Evolutionary conservation across 2,329 filamentous ascomycete genomes (phyloP), one percentile per base, ranked within the genome.

Genomic region (Nigrospora oryzae): DNA sequence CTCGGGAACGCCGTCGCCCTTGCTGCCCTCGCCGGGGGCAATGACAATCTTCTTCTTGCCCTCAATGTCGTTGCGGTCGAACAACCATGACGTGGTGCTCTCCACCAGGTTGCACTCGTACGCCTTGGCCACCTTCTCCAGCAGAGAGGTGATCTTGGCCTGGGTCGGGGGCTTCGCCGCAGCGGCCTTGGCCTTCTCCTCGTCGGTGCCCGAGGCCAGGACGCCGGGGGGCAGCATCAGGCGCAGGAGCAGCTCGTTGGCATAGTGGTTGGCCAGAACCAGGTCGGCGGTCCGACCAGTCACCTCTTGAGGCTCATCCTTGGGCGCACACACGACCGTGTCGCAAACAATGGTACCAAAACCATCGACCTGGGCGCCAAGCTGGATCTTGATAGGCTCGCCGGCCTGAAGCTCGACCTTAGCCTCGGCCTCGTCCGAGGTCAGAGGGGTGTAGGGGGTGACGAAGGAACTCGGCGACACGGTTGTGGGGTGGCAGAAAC

Each of bases 291-390:
- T 71, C 50, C 88, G 84, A 56, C 86, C 89, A 45, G 81, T 80
- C 56, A 94, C 70, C 53, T 79, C 82, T 46, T 77, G 71, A 42
- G 77, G 67, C 56, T 80, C 75, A 49, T 79, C 78, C 58, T 75
- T 73, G 51, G 75, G 65, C 40, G 75, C 74, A 42, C 94, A 84
- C 47, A 96, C 67, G 55, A 97, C 76, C 48, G 89, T 95, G 69
- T 96, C 86, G 71, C 93, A 96, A 57, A 96, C 87, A 63, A 98
- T 96, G 55, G 91, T 86, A 57, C 89, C 89, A 62, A 97, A 95
- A 44, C 93, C 93, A 70, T 97, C 89, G 52, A 98, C 96, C 73
- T 98, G 93, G 43, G 93, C 93, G 61, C 93, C 93, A n/a, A 98
- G 81, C 72, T 98, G 93, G 65, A 98, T 93, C 81, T 98, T 98